Evolutionary conservation across 768 basidiomycete genomes (phyloP).

Genomic region (Suillus sp.): DNA sequence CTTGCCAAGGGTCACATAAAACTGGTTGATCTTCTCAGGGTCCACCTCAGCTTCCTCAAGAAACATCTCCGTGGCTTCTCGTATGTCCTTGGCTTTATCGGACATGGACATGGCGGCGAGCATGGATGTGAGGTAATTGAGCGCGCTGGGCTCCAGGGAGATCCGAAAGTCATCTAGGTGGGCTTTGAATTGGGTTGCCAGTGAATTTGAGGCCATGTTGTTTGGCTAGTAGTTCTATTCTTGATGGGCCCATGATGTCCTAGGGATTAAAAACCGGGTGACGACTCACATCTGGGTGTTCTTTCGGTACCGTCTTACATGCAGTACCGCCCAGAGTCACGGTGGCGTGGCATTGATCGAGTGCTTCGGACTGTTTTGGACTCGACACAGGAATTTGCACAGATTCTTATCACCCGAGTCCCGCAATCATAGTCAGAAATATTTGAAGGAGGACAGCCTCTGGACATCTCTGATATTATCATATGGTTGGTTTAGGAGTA

Average conservation of each 20-base stretch:
- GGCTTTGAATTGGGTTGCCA: slow-evolving; percentile 8
- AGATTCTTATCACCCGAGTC: too few species aligned
- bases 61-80: slow-evolving; percentile 18
- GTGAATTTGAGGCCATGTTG: slow-evolving; percentile 7
- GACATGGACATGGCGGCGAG: slow-evolving; percentile 14
- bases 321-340: too few species aligned
- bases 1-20: slow-evolving; percentile 12
- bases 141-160: slow-evolving; percentile 14
- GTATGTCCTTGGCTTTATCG: background rate
- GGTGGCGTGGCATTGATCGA: too few species aligned
- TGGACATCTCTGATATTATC: too few species aligned
- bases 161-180: slow-evolving; percentile 15
- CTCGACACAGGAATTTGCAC: too few species aligned
- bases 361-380: too few species aligned
- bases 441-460: too few species aligned
- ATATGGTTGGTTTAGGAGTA: too few species aligned
- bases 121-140: slow-evolving; percentile 18
- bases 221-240: background rate
- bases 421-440: too few species aligned
- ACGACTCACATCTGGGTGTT: slow-evolving; percentile 5
- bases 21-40: slow-evolving; percentile 13
- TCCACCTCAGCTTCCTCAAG: slow-evolving; percentile 16
- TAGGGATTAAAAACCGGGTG: background rate
- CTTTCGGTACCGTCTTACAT: background rate
- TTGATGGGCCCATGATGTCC: background rate